Evolutionary conservation across 768 basidiomycete genomes (phyloP), one percentile per base, ranked within the genome.

Genomic region (Termitomyces sp.): DNA sequence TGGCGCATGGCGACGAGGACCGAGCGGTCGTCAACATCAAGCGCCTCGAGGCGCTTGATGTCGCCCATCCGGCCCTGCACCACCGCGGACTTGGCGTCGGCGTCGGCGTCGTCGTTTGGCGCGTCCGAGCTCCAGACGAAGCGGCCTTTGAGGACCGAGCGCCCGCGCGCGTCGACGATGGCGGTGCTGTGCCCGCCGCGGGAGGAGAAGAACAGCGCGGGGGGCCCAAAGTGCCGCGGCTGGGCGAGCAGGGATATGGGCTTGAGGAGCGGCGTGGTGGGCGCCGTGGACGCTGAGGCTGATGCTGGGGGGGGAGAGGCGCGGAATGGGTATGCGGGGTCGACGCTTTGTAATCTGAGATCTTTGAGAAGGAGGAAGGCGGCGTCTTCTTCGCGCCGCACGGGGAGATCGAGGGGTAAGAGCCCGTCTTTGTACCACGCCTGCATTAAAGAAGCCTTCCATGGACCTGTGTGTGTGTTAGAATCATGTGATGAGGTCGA

Each of bases 121-220:
- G 84, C 84, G 51, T 92, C 90, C 1, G 77, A 69, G 58, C 86
- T 93, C 92, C 92, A 94, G 58, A 89, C 18, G 63, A 94, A 86
- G 54, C 86, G 83, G 38, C 87, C 87, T 63, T 93, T 89, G 12
- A 94, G 79, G 10, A 94, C 92, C 13, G 92, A 90, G 56, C 90
- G 76, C 44, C 92, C 92, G 20, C 91, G 83, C n/a, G 87, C 83
- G 68, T 94, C 92, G 18, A 94, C 92, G 55, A 94, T 91, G 5
- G 89, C 79, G 0, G 92, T 94, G 66, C 91, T 94, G 66, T 93
- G 91, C 0, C 92, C 92, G 23, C 92, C 92, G n/a, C 92, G 86
- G 10, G 91, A 89, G 10, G 91, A 92, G 70, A 82, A 94, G 74
- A 94, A 94, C 18, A 94, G 71, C 1, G 92, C 89, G 5, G 92